Percentiles rank a stretch among this genome's conserved stretches.
phyloP scores from a whole-genome alignment of 2,329 filamentous ascomycete genomes.

The Colletotrichum ledebouriae region DNA sequence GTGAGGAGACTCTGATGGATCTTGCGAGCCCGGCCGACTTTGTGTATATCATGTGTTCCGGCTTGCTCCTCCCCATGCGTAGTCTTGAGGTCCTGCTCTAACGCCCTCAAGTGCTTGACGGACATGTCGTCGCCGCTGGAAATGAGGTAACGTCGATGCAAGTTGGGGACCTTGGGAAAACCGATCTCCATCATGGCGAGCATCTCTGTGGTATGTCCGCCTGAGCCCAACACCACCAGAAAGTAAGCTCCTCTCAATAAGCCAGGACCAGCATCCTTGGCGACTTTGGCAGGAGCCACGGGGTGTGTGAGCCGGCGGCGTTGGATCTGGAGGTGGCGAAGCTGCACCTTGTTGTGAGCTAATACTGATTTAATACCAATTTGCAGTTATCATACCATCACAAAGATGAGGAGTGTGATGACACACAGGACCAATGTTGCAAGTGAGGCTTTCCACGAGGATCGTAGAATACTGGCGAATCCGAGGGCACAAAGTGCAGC shows the following conservation, averaged over 20 bases:
- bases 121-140: conserved; percentile 84
- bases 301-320: conserved; percentile 25
- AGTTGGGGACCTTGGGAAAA: conserved; percentile 61
- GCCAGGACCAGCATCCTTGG: conserved; percentile 29
- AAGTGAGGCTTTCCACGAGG: conserved; percentile 32
- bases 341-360: conserved; percentile 8
- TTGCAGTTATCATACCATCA: conserved; percentile 47
- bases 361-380: not conserved
- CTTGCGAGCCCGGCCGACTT: conserved; percentile 80
- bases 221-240: conserved; percentile 88
- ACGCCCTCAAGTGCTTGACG: conserved; percentile 73
- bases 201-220: conserved; percentile 97
- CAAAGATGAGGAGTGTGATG: conserved; percentile 46
- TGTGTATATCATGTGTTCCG: conserved; percentile 73
- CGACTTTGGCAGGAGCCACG: conserved; percentile 22
- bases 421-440: conserved; percentile 12
- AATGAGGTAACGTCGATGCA: conserved; percentile 86
- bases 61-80: conserved; percentile 44
- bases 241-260: conserved; percentile 63
- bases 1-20: conserved; percentile 87
- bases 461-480: conserved; percentile 21
- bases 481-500: conserved; percentile 29
- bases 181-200: conserved; percentile 80
- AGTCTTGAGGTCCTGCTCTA: conserved; percentile 53
- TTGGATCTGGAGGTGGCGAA: conserved; percentile 32